Percentiles rank a stretch among this genome's conserved stretches.
These are phyloP conservation scores for Scheffersomyces coipomensis DNA, from an alignment of 805 yeast species.

Conservation along the genomic window DNA sequence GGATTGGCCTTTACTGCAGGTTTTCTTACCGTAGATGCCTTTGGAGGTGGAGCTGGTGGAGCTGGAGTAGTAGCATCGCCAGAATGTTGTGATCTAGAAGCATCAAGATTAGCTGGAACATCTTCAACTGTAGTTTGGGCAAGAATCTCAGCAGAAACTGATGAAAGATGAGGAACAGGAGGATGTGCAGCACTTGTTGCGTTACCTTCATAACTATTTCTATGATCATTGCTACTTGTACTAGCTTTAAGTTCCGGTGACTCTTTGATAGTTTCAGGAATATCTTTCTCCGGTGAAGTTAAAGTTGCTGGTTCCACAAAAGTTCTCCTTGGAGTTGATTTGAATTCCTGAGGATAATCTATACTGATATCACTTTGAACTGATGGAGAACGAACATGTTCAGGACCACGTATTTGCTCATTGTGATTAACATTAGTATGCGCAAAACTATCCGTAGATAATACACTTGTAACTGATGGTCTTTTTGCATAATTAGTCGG, in stretches of 20 bases:
- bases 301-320: background rate
- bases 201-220: background rate
- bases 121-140: background rate
- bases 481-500: constrained; percentile 11
- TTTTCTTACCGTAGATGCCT: background rate
- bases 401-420: constrained; percentile 1
- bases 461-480: constrained; percentile 18
- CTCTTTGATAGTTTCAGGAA: constrained; percentile 12
- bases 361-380: constrained; percentile 31
- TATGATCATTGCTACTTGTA: background rate
- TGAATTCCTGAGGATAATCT: constrained; percentile 28
- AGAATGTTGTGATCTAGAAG: too few species aligned
- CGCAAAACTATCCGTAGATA: constrained; percentile 17
- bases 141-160: background rate
- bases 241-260: constrained; percentile 8
- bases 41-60: constrained; percentile 3
- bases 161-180: background rate
- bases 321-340: constrained; percentile 9
- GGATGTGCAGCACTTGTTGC: background rate
- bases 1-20: constrained; percentile 23
- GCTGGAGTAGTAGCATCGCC: background rate
- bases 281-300: constrained; percentile 1
- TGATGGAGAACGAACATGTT: constrained; percentile 24
- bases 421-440: constrained; percentile 10
- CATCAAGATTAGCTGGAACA: background rate